These are phyloP conservation scores for Ogataea hybrid DNA, from an alignment of 1,139 yeast species.

Conservation along the genomic window DNA sequence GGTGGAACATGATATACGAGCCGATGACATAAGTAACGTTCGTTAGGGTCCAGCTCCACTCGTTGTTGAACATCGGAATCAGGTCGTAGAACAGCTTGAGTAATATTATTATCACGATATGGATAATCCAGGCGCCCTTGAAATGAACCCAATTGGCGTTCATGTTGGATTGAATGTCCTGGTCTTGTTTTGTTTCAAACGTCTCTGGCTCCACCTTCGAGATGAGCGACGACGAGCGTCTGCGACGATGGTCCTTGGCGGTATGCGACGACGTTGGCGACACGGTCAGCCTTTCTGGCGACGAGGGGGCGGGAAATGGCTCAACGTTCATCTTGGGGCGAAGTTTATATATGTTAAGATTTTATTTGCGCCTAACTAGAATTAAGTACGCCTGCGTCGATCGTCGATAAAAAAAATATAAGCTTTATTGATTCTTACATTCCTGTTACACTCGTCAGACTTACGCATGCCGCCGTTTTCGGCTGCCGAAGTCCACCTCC, in stretches of 20 bases:
- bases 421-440: too few species aligned
- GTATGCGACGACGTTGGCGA: constrained; percentile 31
- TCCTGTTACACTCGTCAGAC: not conserved
- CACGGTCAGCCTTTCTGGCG: constrained; percentile 31
- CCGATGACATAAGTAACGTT: constrained; percentile 89
- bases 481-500: constrained; percentile 15
- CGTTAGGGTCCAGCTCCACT: constrained; percentile 92
- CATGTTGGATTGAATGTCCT: constrained; percentile 80
- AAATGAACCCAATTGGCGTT: constrained; percentile 96
- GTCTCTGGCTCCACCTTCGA: constrained; percentile 93
- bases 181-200: constrained; percentile 89
- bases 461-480: constrained; percentile 1
- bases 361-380: constrained; percentile 6
- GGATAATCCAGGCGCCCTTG: constrained; percentile 95
- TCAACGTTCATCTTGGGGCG: constrained; percentile 18
- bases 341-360: not conserved
- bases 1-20: constrained; percentile 93
- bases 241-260: constrained; percentile 34
- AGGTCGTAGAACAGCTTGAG: constrained; percentile 76
- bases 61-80: constrained; percentile 72
- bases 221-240: constrained; percentile 66
- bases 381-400: constrained; percentile 7
- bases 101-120: constrained; percentile 73
- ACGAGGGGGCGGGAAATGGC: constrained; percentile 30
- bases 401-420: not conserved